Conservation (phyloP, 2,329 filamentous ascomycete genomes). For the Pseudogymnoascus sp. region DNA sequence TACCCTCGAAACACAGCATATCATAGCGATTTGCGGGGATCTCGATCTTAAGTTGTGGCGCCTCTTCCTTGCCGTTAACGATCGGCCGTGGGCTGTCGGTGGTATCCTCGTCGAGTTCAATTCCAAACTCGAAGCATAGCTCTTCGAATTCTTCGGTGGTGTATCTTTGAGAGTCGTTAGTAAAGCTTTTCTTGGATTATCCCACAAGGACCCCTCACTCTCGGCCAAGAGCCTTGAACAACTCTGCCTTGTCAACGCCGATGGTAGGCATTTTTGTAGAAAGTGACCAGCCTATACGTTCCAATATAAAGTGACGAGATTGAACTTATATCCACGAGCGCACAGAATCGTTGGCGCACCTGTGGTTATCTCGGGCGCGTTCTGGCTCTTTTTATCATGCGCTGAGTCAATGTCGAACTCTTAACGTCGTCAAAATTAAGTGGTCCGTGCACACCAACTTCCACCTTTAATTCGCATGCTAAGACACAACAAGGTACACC, state of each 20-base stretch:
- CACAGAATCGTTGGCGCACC: constrained; percentile 28
- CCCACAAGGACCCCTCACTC: constrained; percentile 52
- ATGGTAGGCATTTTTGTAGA: constrained; percentile 80
- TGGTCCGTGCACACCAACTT: constrained; percentile 10
- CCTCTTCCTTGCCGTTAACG: constrained; percentile 72
- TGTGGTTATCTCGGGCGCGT: constrained; percentile 9
- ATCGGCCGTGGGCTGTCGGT: constrained; percentile 53
- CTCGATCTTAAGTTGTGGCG: constrained; percentile 93
- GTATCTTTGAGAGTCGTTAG: constrained; percentile 47
- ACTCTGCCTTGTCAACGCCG: constrained; percentile 87
- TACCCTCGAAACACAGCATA: constrained; percentile 96
- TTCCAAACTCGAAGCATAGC: constrained; percentile 92
- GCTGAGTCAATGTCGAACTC: constrained; percentile 10
- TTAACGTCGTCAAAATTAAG: constrained; percentile 2
- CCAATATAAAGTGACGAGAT: neutral
- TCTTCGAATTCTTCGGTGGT: constrained; percentile 94
- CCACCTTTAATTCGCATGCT: constrained; percentile 11
- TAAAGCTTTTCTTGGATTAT: constrained; percentile 21
- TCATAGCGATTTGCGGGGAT: constrained; percentile 92
- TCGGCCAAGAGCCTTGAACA: constrained; percentile 86
- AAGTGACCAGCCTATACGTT: constrained; percentile 1
- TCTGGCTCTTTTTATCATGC: constrained; percentile 11
- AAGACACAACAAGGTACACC: constrained; percentile 11
- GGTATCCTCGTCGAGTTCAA: constrained; percentile 89
- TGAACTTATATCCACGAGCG: neutral